Base-by-base conservation (phyloP, 495 filamentous ascomycete species). In the Xylaria cubensis region DNA sequence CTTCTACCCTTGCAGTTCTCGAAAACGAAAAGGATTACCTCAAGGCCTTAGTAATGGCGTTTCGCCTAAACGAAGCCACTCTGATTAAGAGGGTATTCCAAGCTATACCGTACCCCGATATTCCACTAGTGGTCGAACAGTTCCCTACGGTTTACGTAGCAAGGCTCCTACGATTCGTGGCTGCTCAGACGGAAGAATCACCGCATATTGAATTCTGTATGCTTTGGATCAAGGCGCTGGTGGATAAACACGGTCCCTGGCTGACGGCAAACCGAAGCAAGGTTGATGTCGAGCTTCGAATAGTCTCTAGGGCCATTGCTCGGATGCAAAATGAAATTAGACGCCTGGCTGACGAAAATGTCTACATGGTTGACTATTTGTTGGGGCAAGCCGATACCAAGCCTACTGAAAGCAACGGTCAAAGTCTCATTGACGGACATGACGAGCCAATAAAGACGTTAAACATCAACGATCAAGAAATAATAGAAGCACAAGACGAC, bases 191-290 rank as follows among this genome's bases (percentile, higher is more conserved):
- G n/a, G 95, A 97, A 74, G 91, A 96, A 73, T 94, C 89, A 1
- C 95, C 95, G 2, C 94, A 97, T 83, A 84, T 99, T 24, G 96
- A 99, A 80, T 96, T 97, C 81, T 95, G 95, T 78, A 82, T 99
- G 69, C 79, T 94, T 17, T 99, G 96, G 96, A 90, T 98, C 73
- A 92, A 95, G 79, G 88, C 91, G n/a, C 79, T 98, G 39, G 84
- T 98, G 71, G 90, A 90, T 73, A 88, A 85, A 72, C 96, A 97
- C 80, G 96, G 96, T 39, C 85, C 90, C 24, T 93, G 92, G 84
- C 82, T 98, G 75, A 92, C 92, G 70, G 92, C 95, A 56, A 91
- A 95, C 78, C 84, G 88, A 17, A 89, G 87, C 13, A 89, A 89
- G 71, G 90, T 95, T 50, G 93, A 92, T 65, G 86, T 93, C 13